These are phyloP conservation scores for Pichia sp. DNA, from an alignment of 1,139 yeast genomes.

Conservation along the genomic window DNA sequence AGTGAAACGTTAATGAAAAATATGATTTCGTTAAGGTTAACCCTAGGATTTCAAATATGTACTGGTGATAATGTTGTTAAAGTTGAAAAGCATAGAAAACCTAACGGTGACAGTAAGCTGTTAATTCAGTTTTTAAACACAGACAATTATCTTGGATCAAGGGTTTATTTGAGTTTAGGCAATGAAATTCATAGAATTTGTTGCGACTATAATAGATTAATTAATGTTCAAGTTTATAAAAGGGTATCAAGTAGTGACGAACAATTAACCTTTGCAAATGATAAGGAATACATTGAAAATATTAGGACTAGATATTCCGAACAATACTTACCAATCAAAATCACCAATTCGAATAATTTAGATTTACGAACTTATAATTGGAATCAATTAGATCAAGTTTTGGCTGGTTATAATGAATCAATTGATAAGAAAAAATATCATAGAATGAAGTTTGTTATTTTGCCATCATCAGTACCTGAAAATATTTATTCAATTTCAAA, in stretches of 20 bases:
- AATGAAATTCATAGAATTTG: constrained; percentile 80
- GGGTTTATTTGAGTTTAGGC: constrained; percentile 68
- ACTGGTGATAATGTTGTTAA: constrained; percentile 58
- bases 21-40: constrained; percentile 76
- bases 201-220: constrained; percentile 60
- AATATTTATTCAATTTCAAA: constrained; percentile 41
- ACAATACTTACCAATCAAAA: constrained; percentile 51
- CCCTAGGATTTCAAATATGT: constrained; percentile 88
- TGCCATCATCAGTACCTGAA: constrained; percentile 67
- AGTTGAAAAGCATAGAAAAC: constrained; percentile 55
- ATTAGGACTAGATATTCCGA: constrained; percentile 77
- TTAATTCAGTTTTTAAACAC: constrained; percentile 40
- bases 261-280: constrained; percentile 22
- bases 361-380: constrained; percentile 60
- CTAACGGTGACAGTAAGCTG: constrained; percentile 49
- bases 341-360: constrained; percentile 48
- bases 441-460: constrained; percentile 72
- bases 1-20: constrained; percentile 68
- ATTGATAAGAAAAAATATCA: constrained; percentile 50
- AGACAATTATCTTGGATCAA: constrained; percentile 45
- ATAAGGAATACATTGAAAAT: constrained; percentile 40
- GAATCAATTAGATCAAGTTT: constrained; percentile 83
- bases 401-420: constrained; percentile 85
- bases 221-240: constrained; percentile 70
- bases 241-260: constrained; percentile 23